Conservation (phyloP, 2,329 filamentous ascomycete genomes). For the Truncatella angustata region DNA sequence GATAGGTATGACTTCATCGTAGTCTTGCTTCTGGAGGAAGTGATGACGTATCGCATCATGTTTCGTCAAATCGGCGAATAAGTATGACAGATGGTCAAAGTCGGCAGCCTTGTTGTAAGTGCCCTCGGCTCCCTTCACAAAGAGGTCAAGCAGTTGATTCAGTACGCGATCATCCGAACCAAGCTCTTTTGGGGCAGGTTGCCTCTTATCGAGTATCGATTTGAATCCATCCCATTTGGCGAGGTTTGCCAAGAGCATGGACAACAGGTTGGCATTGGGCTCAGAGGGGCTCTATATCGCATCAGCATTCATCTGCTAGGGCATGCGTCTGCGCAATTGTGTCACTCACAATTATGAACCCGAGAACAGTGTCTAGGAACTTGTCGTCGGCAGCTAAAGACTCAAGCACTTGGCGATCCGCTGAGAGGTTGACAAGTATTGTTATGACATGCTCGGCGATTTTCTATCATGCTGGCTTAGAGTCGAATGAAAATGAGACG, state of each 20-base stretch:
- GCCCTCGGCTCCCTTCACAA: slow-evolving; percentile 85
- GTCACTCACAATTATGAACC: slow-evolving; percentile 67
- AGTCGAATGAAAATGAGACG: not conserved
- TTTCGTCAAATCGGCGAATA: slow-evolving; percentile 91
- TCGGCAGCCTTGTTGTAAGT: slow-evolving; percentile 81
- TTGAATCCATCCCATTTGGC: slow-evolving; percentile 76
- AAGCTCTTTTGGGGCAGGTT: slow-evolving; percentile 66
- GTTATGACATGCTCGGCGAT: slow-evolving; percentile 92
- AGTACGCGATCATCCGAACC: slow-evolving; percentile 71
- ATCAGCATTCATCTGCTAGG: not conserved
- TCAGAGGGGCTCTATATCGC: slow-evolving; percentile 65
- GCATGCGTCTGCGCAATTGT: not conserved
- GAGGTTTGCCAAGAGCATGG: slow-evolving; percentile 92
- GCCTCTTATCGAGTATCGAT: slow-evolving; percentile 65
- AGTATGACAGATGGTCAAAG: slow-evolving; percentile 90
- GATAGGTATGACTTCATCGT: slow-evolving; percentile 82
- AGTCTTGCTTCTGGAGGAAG: slow-evolving; percentile 70
- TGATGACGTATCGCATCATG: slow-evolving; percentile 72
- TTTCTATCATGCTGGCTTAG: slow-evolving; percentile 57
- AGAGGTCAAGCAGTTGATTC: slow-evolving; percentile 92
- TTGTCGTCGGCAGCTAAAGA: slow-evolving; percentile 73
- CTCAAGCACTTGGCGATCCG: slow-evolving; percentile 73
- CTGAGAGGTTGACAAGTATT: slow-evolving; percentile 83
- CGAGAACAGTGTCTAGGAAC: slow-evolving; percentile 73
- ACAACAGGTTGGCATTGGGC: slow-evolving; percentile 76